Evolutionary conservation across 2,329 filamentous ascomycete genomes (phyloP), one percentile per base, ranked within the genome.

Genomic region (Triangularia setosa): DNA sequence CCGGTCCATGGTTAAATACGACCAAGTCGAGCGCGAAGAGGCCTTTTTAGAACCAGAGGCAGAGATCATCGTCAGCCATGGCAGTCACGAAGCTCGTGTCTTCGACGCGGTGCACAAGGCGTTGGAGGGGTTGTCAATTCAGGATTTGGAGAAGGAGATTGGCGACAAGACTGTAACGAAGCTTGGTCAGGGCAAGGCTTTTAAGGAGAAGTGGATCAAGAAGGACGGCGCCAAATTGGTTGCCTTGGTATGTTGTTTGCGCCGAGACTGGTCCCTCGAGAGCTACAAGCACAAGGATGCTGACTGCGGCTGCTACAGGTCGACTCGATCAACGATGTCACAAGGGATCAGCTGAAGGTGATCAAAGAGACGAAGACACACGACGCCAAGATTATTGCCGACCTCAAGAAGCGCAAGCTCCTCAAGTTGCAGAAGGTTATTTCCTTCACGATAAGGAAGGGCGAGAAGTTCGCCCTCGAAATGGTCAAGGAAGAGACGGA

Each of bases 401-500:
- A 98, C 67, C 81, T 97, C 70, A 93, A 90, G 80, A 97, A 97
- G 84, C 88, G 94, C 74, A 98, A 97, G 80, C 85, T 99, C 58
- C 83, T 97, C 68, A 89, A 85, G 69, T 82, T 92, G 73, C 87
- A 92, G 71, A 98, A 97, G 81, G 86, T 91, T 64, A 90, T 96
- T 72, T 88, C 82, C 76, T 99, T 95, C 84, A 90, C 86, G 70
- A 87, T 96, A 65, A 81, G 81, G 65, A 97, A 97, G 81, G 95
- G 93, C 0, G 79, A 88, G 66, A 96, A 96, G 77, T 99, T 93
- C 75, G 91, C 93, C 53, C 86, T 90, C 58, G 90, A 97, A 78
- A 91, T 98, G 69, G 84, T 90, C 55, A 92, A 96, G 78, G 93
- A 98, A 80, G 92, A 96, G 79, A 97, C 95, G 53, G 95, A 99